These are phyloP conservation scores for Platanthera zijinensis DNA, from an alignment of 106 monocot species.

Conservation along the genomic window DNA sequence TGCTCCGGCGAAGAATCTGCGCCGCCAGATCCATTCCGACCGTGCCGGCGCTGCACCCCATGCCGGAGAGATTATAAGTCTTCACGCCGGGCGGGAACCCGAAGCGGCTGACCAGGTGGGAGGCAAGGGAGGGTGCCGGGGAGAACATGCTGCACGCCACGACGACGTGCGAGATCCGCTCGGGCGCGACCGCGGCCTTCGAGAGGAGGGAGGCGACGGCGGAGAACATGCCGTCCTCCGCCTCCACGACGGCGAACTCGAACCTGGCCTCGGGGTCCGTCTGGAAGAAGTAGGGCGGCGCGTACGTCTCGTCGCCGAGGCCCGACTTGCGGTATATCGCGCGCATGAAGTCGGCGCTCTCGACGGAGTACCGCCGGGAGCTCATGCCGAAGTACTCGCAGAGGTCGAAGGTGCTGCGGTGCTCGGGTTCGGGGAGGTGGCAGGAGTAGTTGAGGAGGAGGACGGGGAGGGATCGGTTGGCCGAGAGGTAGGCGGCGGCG, in stretches of 20 bases:
- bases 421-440: constrained; percentile 28
- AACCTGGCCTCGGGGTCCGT: constrained; percentile 18
- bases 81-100: constrained; percentile 14
- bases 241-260: constrained; percentile 27
- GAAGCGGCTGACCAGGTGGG: constrained; percentile 31
- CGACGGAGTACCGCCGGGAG: constrained; percentile 23
- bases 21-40: constrained; percentile 33
- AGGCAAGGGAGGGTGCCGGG: constrained; percentile 38
- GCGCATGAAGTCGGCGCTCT: constrained; percentile 59
- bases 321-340: constrained; percentile 58
- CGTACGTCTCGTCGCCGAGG: constrained; percentile 66
- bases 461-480: constrained; percentile 27
- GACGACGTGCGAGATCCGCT: constrained; percentile 28
- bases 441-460: constrained; percentile 57
- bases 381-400: constrained; percentile 45
- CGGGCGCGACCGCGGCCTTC: constrained; percentile 19
- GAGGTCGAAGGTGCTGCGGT: constrained; percentile 36
- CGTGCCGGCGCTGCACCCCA: constrained; percentile 62
- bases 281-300: constrained; percentile 44
- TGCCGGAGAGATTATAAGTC: constrained; percentile 43
- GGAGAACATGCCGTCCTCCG: constrained; percentile 41
- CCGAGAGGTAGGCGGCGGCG: not conserved
- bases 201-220: constrained; percentile 20
- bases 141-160: constrained; percentile 42
- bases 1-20: constrained; percentile 3